Base-by-base conservation (phyloP, 495 filamentous ascomycete genomes). In the Penicillium cataractarum region DNA sequence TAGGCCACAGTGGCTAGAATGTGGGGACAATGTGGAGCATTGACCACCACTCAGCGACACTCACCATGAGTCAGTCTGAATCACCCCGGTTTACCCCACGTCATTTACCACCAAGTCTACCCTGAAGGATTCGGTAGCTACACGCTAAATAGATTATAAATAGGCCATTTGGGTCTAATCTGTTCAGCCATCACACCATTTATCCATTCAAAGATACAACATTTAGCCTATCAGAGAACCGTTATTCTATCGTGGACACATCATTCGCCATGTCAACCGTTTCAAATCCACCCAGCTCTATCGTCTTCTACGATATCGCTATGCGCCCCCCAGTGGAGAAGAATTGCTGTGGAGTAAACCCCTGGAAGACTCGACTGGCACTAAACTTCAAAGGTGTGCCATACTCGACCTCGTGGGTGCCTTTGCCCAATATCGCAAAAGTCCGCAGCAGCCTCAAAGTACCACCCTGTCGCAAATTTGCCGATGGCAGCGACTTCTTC, bases 301-400 rank as follows among this genome's bases (percentile, higher is more conserved):
- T 87, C 21, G 50, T 66, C 69, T 79, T 86, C 65, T 89, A 88
- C 72, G 86, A 89, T 76, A 86, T 88, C 66, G 77, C 79, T 54
- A 74, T 76, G 7, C 50, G 64, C 2, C 71, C 73, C 8, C 78
- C 84, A 54, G 60, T 70, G 4, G 66, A 68, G 10, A 70, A 77
- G 31, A 78, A 48, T 66, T 55, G 29, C 59, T 65, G 65, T 61
- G 69, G 81, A 0, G 81, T 81, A 5, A 90, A 90, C 68, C 86
- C 87, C 4, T 87, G 83, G 82, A 89, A 89, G 68, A 57, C 76
- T 42, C 84, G 87, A 4, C 68, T 73, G 17, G 84, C 87, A 0
- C 82, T 90, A 33, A 87, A 97, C 74, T 86, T 86, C 82, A 88
- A 86, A 64, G n/a, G 42, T 31, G 31, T 79, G 5, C 72, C 79